phyloP scores from a whole-genome alignment of 176 grass and related monocot species.

The Paspalum notatum region DNA sequence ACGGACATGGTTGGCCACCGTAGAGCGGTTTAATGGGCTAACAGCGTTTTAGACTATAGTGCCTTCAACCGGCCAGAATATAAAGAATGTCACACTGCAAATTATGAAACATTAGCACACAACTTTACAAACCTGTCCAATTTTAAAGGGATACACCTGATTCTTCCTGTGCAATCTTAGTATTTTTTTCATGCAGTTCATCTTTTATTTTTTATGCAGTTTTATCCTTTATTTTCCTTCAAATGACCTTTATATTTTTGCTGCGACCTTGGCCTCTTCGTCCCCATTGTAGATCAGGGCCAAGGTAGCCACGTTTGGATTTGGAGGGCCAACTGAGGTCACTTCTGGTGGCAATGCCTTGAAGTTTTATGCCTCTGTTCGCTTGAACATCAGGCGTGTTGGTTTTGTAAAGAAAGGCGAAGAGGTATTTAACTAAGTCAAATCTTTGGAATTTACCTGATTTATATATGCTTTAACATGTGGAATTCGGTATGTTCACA shows the following conservation, averaged over 20 bases:
- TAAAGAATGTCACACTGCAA: neutral
- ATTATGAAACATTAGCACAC: constrained; percentile 2
- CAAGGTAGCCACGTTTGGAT: constrained; percentile 88
- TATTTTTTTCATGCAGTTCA: constrained; percentile 2
- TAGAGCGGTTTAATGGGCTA: too few species aligned
- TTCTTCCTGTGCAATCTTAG: neutral
- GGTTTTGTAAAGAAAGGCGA: constrained; percentile 94
- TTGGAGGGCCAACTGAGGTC: constrained; percentile 90
- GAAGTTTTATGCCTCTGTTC: constrained; percentile 97
- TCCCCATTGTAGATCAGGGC: constrained; percentile 63
- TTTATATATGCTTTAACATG: neutral
- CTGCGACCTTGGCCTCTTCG: neutral
- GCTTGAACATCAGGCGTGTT: constrained; percentile 83
- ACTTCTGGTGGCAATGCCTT: constrained; percentile 92
- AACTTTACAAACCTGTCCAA: neutral
- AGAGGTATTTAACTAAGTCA: constrained; percentile 61
- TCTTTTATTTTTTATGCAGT: neutral
- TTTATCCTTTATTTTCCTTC: neutral
- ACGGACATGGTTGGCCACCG: too few species aligned
- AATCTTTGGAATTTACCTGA: constrained; percentile 14
- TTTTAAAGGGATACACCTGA: neutral
- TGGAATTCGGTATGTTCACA: constrained; percentile 19
- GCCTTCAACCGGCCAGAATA: neutral
- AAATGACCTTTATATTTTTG: constrained; percentile 13
- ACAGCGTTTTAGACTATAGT: too few species aligned